Evolutionary conservation across 179 eudicot species (phyloP).

Genomic region (Beta macrorhiza): DNA sequence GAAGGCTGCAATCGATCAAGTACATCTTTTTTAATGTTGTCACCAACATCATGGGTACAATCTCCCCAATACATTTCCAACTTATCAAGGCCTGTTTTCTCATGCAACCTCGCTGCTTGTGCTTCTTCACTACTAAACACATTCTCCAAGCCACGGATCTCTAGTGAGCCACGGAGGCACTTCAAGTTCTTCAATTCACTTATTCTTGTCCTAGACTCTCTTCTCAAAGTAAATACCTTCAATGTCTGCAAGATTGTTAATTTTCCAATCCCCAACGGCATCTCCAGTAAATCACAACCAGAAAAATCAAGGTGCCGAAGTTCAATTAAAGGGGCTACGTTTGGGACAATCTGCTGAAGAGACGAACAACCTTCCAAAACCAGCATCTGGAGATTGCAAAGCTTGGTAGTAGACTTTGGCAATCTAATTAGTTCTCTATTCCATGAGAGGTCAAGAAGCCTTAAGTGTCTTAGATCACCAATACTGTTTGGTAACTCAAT

Average conservation of each 20-base stretch:
- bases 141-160: not conserved
- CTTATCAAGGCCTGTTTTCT: constrained; percentile 9
- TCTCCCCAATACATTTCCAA: not conserved
- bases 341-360: not conserved
- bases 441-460: constrained; percentile 9
- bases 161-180: not conserved
- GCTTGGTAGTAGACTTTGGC: not conserved
- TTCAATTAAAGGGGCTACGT: not conserved
- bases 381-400: constrained; percentile 14
- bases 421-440: not conserved
- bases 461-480: constrained; percentile 4
- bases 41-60: not conserved
- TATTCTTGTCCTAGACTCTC: not conserved
- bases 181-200: constrained; percentile 5
- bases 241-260: constrained; percentile 10
- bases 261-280: constrained; percentile 9
- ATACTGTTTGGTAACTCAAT: not conserved
- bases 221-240: not conserved
- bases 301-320: constrained; percentile 5
- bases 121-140: constrained; percentile 7
- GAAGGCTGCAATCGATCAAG: constrained; percentile 2
- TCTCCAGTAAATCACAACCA: not conserved
- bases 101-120: not conserved
- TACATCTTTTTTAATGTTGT: not conserved
- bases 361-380: not conserved